Percentiles rank a stretch among this genome's conserved stretches.
Evolutionary conservation across 1,284 basidiomycete species (phyloP).

Genomic region (Termitomyces sp.): DNA sequence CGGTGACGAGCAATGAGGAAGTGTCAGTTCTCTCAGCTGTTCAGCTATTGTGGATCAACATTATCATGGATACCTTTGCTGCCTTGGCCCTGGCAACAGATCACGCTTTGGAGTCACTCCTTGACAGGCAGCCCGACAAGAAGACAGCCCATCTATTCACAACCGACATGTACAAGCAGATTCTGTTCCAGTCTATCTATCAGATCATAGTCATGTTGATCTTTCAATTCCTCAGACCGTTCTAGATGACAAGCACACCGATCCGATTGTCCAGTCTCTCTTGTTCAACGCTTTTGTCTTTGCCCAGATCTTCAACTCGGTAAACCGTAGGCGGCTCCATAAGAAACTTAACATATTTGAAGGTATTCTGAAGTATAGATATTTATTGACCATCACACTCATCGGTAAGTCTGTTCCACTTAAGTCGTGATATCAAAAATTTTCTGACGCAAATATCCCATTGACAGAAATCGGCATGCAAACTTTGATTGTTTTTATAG

Average conservation of each 20-base stretch:
- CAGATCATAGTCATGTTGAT: constrained; percentile 83
- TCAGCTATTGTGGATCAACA: constrained; percentile 95
- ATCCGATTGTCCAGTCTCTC: constrained; percentile 72
- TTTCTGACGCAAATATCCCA: constrained; percentile 2
- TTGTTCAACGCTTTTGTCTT: constrained; percentile 98
- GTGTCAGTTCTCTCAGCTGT: constrained; percentile 89
- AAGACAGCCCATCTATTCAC: constrained; percentile 87
- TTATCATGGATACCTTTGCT: constrained; percentile 98
- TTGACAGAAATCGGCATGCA: constrained; percentile 79
- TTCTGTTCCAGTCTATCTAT: constrained; percentile 84
- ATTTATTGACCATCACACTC: constrained; percentile 83
- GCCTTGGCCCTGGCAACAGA: constrained; percentile 96
- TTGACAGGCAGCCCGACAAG: constrained; percentile 88
- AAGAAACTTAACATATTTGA: constrained; percentile 84
- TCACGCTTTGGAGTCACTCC: constrained; percentile 76
- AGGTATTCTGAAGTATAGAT: constrained; percentile 76
- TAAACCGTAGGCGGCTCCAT: constrained; percentile 89
- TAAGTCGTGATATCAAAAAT: not conserved
- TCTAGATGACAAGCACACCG: constrained; percentile 32
- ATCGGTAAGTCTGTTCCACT: constrained; percentile 53
- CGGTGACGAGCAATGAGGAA: constrained; percentile 76
- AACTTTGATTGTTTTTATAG: constrained; percentile 86
- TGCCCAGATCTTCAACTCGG: constrained; percentile 91
- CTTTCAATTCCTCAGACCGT: constrained; percentile 80
- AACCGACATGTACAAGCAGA: constrained; percentile 93